Conservation (phyloP, 2,329 filamentous ascomycete genomes). For the Cladosporium sp. region DNA sequence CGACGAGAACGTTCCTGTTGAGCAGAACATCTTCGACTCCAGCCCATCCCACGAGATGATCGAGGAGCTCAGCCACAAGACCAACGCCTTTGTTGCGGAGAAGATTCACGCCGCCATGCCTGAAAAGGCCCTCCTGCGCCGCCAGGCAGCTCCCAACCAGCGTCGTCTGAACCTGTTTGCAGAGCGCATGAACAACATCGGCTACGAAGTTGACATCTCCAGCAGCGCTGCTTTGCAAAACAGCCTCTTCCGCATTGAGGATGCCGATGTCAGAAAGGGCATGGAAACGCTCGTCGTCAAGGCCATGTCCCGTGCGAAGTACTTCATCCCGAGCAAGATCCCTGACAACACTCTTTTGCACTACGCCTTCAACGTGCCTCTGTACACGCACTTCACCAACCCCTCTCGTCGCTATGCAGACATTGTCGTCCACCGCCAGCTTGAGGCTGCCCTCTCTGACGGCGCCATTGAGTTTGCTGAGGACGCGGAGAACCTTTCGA, state of each 20-base stretch:
- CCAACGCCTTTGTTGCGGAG: constrained; percentile 82
- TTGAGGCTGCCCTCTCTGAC: constrained; percentile 78
- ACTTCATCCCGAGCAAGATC: constrained; percentile 78
- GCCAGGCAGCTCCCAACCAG: constrained; percentile 77
- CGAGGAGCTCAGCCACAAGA: constrained; percentile 91
- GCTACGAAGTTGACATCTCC: constrained; percentile 80
- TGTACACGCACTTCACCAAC: constrained; percentile 97
- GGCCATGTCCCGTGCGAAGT: constrained; percentile 93
- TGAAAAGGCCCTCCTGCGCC: constrained; percentile 86
- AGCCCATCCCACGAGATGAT: constrained; percentile 85
- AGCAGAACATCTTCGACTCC: constrained; percentile 92
- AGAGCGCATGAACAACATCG: constrained; percentile 86
- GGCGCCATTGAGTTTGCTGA: constrained; percentile 80
- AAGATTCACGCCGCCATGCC: constrained; percentile 72
- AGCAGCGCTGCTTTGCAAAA: constrained; percentile 90
- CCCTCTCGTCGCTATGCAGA: constrained; percentile 93
- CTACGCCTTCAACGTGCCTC: constrained; percentile 83
- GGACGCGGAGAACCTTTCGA: constrained; percentile 78
- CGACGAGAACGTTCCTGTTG: constrained; percentile 95
- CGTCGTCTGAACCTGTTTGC: constrained; percentile 85
- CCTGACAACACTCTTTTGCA: constrained; percentile 73
- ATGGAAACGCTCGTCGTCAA: constrained; percentile 96
- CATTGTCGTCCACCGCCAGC: constrained; percentile 88
- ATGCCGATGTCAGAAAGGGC: constrained; percentile 84
- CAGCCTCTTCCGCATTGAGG: constrained; percentile 88